Evolutionary conservation across 2,329 filamentous ascomycete genomes (phyloP).

Genomic region (Neofusicoccum laricinum): DNA sequence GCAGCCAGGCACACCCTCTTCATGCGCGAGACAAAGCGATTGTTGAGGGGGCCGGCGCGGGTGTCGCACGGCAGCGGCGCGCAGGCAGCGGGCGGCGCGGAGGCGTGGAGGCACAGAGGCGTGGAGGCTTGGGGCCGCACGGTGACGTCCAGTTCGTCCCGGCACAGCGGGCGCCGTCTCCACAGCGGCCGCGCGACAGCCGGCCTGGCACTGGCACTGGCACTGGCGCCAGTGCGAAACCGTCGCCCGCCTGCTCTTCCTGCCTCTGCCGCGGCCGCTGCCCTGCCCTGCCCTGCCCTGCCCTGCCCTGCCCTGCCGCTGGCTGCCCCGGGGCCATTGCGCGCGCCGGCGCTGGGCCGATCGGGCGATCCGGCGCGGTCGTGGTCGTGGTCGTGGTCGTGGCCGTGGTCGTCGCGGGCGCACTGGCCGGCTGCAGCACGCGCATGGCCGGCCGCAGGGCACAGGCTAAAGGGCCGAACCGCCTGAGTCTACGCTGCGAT

Average conservation of each 20-base stretch:
- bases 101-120: too few relatives aligned
- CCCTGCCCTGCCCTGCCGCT: too few relatives aligned
- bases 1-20: not conserved
- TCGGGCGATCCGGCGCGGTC: too few relatives aligned
- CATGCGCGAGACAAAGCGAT: constrained; percentile 6
- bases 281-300: too few relatives aligned
- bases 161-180: not conserved
- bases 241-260: too few relatives aligned
- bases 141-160: too few relatives aligned
- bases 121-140: too few relatives aligned
- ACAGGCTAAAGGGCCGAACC: constrained; percentile 8
- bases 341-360: not conserved
- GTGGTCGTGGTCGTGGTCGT: too few relatives aligned
- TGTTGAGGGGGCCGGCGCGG: not conserved
- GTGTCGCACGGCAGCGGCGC: not conserved
- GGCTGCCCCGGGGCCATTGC: not conserved
- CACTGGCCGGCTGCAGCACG: too few relatives aligned
- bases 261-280: not conserved
- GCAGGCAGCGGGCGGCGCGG: not conserved
- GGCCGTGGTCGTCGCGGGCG: too few relatives aligned
- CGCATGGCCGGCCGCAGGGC: not conserved
- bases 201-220: too few relatives aligned
- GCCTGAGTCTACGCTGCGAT: not conserved
- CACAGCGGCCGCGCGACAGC: not conserved
- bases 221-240: too few relatives aligned